Evolutionary conservation across 208 protist species (phyloP), one percentile per base, ranked within the genome.

Genomic region (Leishmania tarentolae): DNA sequence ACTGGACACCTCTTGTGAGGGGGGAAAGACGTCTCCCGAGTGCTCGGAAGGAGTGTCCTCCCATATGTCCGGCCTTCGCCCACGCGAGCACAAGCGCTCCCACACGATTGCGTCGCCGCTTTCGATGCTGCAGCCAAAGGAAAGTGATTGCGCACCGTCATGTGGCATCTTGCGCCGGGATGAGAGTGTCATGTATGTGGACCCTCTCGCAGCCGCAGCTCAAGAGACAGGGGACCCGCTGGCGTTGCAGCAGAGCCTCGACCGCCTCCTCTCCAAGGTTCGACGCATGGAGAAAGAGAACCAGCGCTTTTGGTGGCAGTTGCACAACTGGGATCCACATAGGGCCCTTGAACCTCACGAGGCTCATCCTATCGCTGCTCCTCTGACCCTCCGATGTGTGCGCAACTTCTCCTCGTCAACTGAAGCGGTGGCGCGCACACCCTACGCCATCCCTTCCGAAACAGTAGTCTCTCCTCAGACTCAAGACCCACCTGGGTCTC

Each of bases 301-400:
- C 40, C 68, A 63, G n/a, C 42, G 19, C 37, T 50, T 87, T 40
- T 87, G 83, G 83, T 31, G 40, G 61, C 82, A 86, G 74, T 66
- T 61, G 15, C 82, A 86, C 78, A 86, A 73, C 68, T 86, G 82
- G 82, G 72, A 81, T 53, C 82, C 82, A 61, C 78, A 80, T 8
- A 59, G 82, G 7, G 31, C 19, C 15, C 19, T 63, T 40, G 74
- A 65, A 35, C 56, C 37, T 57, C 52, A 44, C 19, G 59, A 78
- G 40, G 15, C n/a, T 24, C 42, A 42, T 7, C 37, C 56, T 47
- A 24, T 37, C 19, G 59, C 74, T 35, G 9, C 28, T 44, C 74
- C 50, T 37, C 53, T 9, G 35, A 19, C n/a, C 40, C 53, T 50
- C 53, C 31, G 66, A 40, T 2, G 66, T 46, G 19, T 19, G 40